Conservation (phyloP, 176 grass and related monocot species). For the Eremochloa ophiuroides region DNA sequence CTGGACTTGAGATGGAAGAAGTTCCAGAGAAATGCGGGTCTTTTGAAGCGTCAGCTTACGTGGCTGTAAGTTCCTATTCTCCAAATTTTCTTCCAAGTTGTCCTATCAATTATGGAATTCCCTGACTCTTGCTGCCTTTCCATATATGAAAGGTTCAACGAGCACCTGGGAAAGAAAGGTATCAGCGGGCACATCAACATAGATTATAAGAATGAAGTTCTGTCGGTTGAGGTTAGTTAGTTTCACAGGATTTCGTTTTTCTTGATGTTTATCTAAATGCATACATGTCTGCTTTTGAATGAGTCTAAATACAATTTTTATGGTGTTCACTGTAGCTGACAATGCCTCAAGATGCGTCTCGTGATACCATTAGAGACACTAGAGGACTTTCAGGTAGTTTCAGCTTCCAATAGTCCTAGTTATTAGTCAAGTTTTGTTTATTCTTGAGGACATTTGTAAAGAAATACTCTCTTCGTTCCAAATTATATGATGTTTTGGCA, state of each 20-base stretch:
- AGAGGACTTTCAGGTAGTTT: slow-evolving; percentile 90
- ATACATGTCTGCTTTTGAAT: background rate
- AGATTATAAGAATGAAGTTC: slow-evolving; percentile 66
- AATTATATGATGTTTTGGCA: too few relatives aligned
- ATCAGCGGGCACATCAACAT: slow-evolving; percentile 82
- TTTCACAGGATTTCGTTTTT: background rate
- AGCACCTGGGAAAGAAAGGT: slow-evolving; percentile 90
- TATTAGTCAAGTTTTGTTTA: background rate
- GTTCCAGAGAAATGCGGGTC: slow-evolving; percentile 79
- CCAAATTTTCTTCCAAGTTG: background rate
- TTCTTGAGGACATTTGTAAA: background rate
- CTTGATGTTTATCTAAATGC: slow-evolving; percentile 15
- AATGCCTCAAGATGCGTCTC: slow-evolving; percentile 98
- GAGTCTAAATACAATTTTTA: slow-evolving; percentile 9
- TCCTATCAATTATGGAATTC: background rate
- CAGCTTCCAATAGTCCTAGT: background rate
- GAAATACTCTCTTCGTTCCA: too few relatives aligned
- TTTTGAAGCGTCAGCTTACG: slow-evolving; percentile 78
- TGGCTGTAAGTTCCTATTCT: slow-evolving; percentile 61
- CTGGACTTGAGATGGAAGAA: slow-evolving; percentile 77
- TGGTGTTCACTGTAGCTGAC: slow-evolving; percentile 51
- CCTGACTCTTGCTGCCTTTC: slow-evolving; percentile 12
- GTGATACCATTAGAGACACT: slow-evolving; percentile 77
- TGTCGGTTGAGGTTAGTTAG: slow-evolving; percentile 72
- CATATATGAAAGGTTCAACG: slow-evolving; percentile 68